These are phyloP conservation scores for Chlorella sorokiniana DNA, from an alignment of 139 green algal species.

Conservation along the genomic window DNA sequence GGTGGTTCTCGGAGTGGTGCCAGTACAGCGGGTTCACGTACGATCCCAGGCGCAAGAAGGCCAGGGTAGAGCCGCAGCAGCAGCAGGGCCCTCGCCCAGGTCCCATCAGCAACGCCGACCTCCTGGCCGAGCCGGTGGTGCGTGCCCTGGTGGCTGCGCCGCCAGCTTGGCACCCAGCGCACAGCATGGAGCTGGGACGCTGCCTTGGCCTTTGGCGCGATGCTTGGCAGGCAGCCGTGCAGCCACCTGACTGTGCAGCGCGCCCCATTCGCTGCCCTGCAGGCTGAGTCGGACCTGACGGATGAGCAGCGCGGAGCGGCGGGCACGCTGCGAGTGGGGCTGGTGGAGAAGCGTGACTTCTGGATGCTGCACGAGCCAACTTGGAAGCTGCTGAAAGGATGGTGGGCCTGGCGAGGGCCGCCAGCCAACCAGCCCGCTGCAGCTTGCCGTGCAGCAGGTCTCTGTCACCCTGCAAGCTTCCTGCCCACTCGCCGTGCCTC, in stretches of 20 bases:
- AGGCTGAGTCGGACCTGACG: neutral
- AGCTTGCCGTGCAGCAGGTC: neutral
- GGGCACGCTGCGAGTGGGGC: neutral
- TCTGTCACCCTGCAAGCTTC: neutral
- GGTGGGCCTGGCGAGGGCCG: slow-evolving; percentile 10
- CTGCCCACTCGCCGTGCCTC: neutral
- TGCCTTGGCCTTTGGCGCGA: too few species aligned
- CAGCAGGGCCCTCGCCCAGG: slow-evolving; percentile 35
- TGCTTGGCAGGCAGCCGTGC: too few species aligned
- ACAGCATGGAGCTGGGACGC: too few species aligned
- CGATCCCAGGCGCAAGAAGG: neutral
- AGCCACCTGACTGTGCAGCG: neutral
- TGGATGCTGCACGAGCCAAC: slow-evolving; percentile 37
- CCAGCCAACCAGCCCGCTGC: neutral
- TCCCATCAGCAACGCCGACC: slow-evolving; percentile 49
- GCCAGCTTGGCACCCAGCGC: too few species aligned
- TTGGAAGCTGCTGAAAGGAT: slow-evolving; percentile 61
- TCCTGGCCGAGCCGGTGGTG: slow-evolving; percentile 23
- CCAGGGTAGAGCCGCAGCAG: neutral
- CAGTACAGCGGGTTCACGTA: slow-evolving; percentile 33
- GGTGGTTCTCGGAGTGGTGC: slow-evolving; percentile 47
- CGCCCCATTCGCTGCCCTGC: neutral
- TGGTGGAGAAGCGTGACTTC: slow-evolving; percentile 54
- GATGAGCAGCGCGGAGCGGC: neutral
- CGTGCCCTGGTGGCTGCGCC: neutral